Evolutionary conservation across 1,284 basidiomycete genomes (phyloP), one percentile per base, ranked within the genome.

Genomic region (Moesziomyces sp.): DNA sequence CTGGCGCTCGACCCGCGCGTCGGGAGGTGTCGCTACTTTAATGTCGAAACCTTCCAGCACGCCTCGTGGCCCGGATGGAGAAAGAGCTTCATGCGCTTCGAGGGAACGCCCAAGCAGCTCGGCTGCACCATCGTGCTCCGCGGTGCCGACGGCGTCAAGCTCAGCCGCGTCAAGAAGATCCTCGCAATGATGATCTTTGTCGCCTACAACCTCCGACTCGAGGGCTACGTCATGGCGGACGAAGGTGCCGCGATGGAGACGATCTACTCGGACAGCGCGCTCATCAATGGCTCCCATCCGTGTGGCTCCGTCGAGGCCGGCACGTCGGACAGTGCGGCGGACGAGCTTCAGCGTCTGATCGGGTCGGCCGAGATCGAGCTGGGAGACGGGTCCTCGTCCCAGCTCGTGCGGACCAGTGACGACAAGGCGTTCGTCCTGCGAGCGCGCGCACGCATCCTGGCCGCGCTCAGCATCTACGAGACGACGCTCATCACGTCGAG

Each of bases 81-180:
- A 58, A 99, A 99, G 87, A 94, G 94, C 0, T 92, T 94, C 81
- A 95, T 99, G 93, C 91, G 96, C 2, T 97, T 99, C 80, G 78
- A 79, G 47, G 97, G 96, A 0, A 96, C 94, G 79, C 91, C 90
- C 79, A 89, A 90, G 54, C 93, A 96, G 74, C 91, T 94, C 87
- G 94, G 95, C 0, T 97, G 94, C 76, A 98, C 95, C 0, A 91
- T 99, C 73, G 88, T 99, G 28, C 85, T 99, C 26, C 89, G 97
- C 46, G 97, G 97, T n/a, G 94, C 89, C 11, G 89, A 94, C 80
- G 87, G 91, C 60, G 89, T 90, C 42, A 92, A 90, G 1, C 86
- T 99, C 57, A 88, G 88, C 53, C 90, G 91, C 45, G 88, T 99
- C 83, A 99, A 99, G 87, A 91, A 92, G 79, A 92, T 99, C 56